These are phyloP conservation scores for Quillaja saponaria DNA, from an alignment of 306 rosid genomes.

Conservation along the genomic window DNA sequence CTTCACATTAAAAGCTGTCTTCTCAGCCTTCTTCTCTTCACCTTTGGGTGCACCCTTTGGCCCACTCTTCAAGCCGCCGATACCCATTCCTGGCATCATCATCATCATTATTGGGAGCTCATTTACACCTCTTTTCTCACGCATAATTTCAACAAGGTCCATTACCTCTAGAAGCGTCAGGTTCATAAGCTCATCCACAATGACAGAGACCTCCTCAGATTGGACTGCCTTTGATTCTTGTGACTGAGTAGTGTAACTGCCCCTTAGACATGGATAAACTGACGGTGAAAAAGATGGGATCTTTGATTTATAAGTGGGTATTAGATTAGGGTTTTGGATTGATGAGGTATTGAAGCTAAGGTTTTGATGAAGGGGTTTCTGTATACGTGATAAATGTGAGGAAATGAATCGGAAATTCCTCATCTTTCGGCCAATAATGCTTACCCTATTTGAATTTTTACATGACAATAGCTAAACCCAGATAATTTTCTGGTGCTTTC, in stretches of 20 bases:
- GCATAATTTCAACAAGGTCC: slow-evolving; percentile 77
- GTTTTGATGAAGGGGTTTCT: slow-evolving; percentile 41
- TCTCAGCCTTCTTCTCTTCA: slow-evolving; percentile 66
- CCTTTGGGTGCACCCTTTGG: slow-evolving; percentile 50
- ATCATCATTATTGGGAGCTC: slow-evolving; percentile 82
- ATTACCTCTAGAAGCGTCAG: slow-evolving; percentile 68
- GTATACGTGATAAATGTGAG: slow-evolving; percentile 34
- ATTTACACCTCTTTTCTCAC: slow-evolving; percentile 60
- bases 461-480: slow-evolving; percentile 9
- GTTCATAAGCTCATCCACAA: slow-evolving; percentile 67
- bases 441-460: not conserved
- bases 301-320: not conserved
- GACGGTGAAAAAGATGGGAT: not conserved
- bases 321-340: slow-evolving; percentile 8
- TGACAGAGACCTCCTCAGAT: slow-evolving; percentile 47
- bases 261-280: not conserved
- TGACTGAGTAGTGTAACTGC: slow-evolving; percentile 38
- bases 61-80: slow-evolving; percentile 44
- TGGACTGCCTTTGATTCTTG: slow-evolving; percentile 44
- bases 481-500: slow-evolving; percentile 18
- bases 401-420: slow-evolving; percentile 47
- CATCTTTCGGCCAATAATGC: slow-evolving; percentile 34
- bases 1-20: slow-evolving; percentile 82
- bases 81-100: slow-evolving; percentile 82
- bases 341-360: slow-evolving; percentile 30